Conservation (phyloP, 139 green algal genomes). For the Micromonas commoda region DNA sequence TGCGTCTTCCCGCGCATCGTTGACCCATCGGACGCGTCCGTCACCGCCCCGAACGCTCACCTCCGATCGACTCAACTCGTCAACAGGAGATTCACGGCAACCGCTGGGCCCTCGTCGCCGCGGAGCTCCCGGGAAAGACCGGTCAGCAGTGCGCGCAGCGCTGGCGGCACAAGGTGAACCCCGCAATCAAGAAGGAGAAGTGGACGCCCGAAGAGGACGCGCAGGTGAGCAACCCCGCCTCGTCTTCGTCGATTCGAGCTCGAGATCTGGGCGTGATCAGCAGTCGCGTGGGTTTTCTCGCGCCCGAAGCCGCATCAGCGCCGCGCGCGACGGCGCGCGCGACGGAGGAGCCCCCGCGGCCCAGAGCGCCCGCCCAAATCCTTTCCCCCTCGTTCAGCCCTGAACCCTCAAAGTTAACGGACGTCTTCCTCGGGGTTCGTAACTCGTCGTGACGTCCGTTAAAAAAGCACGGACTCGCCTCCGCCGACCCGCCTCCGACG, state of each 20-base stretch:
- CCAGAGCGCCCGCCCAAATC: neutral
- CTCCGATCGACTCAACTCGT: too few relatives aligned
- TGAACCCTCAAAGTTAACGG: too few relatives aligned
- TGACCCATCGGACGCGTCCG: too few relatives aligned
- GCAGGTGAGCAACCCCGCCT: neutral
- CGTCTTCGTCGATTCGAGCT: neutral
- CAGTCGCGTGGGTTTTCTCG: neutral
- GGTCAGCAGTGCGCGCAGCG: conserved; percentile 81
- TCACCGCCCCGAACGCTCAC: too few relatives aligned
- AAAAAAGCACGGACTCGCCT: too few relatives aligned
- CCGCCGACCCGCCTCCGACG: neutral
- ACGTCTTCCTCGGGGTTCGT: too few relatives aligned
- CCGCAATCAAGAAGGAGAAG: conserved; percentile 68
- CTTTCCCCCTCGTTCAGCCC: neutral
- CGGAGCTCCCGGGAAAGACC: conserved; percentile 63
- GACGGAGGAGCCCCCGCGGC: neutral
- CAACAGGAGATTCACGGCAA: conserved; percentile 54
- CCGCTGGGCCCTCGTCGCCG: conserved; percentile 65
- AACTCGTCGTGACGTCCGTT: too few relatives aligned
- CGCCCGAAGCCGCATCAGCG: neutral
- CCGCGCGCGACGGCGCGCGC: neutral
- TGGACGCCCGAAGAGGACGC: conserved; percentile 66
- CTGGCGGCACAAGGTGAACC: conserved; percentile 85
- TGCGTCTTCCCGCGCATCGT: too few relatives aligned
- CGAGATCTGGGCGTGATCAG: neutral